Base-by-base conservation (phyloP, 352 stramenopile species). In the Globisporangium emineosum region DNA sequence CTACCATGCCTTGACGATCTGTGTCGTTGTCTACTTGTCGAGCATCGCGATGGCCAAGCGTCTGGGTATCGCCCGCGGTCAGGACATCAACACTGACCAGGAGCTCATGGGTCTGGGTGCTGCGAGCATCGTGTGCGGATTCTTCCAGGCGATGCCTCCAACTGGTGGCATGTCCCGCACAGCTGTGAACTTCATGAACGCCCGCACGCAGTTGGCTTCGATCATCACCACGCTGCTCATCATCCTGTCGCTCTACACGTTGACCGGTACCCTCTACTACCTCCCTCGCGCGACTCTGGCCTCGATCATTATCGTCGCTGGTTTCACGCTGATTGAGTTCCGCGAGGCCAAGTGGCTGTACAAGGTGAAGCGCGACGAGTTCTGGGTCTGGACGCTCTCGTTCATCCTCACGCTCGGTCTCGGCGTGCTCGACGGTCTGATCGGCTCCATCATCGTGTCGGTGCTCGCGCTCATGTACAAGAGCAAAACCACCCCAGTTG, bases 61-160 rank as follows among this genome's bases (percentile, higher is more conserved):
- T 23, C 71, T 97, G 3, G 89, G 88, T 8, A 78, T 83, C 32
- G 75, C 82, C 57, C 83, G 89, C 27, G 79, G 74, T 37, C 78
- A 89, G 62, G 74, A 90, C 60, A 83, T 94, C 45, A 67, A 78
- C 61, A 78, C 79, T 12, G 78, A 84, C 47, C 71, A 94, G 59
- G 93, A 98, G 70, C 79, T 98, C 23, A 80, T 93, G n/a, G 89
- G 81, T 25, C 76, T 98, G 9, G 90, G 90, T 25, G 53, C 93
- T 43, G 77, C 88, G 9, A 97, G 92, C 71, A 60, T 97, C 45
- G 63, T 94, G 6, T 89, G 87, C 23, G 79, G 75, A 7, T 84
- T 98, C 59, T 97, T 97, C 73, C 64, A 81, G 58, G 67, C 72
- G 40, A 98, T 96, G 78, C 86, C 90, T 10, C 73, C 77, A 19